Evolutionary conservation across 225 moss, liverwort and hornwort species (phyloP), one percentile per base, ranked within the genome.

Genomic region (Sphagnum contortum): DNA sequence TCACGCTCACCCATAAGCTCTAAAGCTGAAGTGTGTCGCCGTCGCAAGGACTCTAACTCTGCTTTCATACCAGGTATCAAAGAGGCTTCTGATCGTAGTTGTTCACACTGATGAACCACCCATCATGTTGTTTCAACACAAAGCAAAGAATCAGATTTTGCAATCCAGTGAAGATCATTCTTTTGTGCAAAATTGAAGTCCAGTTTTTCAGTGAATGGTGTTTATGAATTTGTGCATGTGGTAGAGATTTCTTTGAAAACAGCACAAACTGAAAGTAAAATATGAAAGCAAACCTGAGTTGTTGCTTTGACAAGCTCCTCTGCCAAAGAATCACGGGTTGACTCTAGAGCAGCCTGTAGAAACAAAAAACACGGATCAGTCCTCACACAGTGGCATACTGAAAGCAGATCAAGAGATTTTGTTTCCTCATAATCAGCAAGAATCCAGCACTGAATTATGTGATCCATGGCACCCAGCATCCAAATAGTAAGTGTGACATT

Each of bases 1-100:
- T 98, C 98, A 64, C 93, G 90, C 77, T 98, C 98, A 55, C 98
- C 98, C 98, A 98, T 98, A n/a, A 98, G 93, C 75, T 98, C 98
- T 73, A 98, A 84, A 50, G 98, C 93, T 54, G 98, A 93, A 7
- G 98, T 93, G 76, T 98, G 98, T 59, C 98, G 82, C 45, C 82
- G 83, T 48, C 93, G 87, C 73, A 98, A 82, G 59, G 98, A 89
- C 64, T 98, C 98, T 73, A 98, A 84, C 70, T 98, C 98, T 70
- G 93, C 90, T 64, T 91, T 90, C 79, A 98, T 85, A 60, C 90
- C 93, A 49, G 91, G 93, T 69, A 98, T 71, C 69, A 80, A 74
- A 64, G 64, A 81, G 64, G 87, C 86, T 83, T 93, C 98, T 45
- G 91, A 71, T 66, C 91, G 87, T 12, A 87, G 72, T 47, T 74